Conservation (phyloP, 805 yeast species). For the Candida takata region DNA sequence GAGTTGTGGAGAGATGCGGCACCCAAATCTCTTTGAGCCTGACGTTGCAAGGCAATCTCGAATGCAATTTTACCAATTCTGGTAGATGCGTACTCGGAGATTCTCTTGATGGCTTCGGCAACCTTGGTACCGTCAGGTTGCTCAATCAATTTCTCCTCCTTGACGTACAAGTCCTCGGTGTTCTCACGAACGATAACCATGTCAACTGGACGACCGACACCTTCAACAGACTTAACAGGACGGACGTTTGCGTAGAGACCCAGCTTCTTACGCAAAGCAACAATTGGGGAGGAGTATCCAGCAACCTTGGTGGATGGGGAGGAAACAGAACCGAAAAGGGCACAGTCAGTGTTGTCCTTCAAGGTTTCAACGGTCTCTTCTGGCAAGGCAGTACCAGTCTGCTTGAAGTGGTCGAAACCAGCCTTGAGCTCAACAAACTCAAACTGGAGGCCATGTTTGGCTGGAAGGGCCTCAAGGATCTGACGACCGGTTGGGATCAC, state of each 20-base stretch:
- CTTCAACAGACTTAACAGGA: conserved; percentile 91
- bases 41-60: conserved; percentile 90
- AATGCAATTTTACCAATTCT: conserved; percentile 87
- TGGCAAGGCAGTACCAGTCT: conserved; percentile 94
- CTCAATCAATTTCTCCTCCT: conserved; percentile 76
- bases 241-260: conserved; percentile 96
- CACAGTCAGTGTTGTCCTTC: conserved; percentile 86
- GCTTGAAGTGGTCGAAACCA: conserved; percentile 88
- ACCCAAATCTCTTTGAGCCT: conserved; percentile 61
- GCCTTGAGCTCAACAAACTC: conserved; percentile 87
- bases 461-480: conserved; percentile 74
- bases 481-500: conserved; percentile 96
- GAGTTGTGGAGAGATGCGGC: conserved; percentile 41
- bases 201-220: conserved; percentile 84
- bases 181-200: conserved; percentile 98
- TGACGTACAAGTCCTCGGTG: conserved; percentile 95
- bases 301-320: conserved; percentile 91
- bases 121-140: conserved; percentile 78
- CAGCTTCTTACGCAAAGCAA: conserved; percentile 92
- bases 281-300: conserved; percentile 97
- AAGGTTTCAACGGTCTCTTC: conserved; percentile 80
- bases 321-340: conserved; percentile 94
- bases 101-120: conserved; percentile 97
- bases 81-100: conserved; percentile 78
- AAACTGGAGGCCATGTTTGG: conserved; percentile 69